Conservation (phyloP, 345 rosid species). For the Carallia brachiata region DNA sequence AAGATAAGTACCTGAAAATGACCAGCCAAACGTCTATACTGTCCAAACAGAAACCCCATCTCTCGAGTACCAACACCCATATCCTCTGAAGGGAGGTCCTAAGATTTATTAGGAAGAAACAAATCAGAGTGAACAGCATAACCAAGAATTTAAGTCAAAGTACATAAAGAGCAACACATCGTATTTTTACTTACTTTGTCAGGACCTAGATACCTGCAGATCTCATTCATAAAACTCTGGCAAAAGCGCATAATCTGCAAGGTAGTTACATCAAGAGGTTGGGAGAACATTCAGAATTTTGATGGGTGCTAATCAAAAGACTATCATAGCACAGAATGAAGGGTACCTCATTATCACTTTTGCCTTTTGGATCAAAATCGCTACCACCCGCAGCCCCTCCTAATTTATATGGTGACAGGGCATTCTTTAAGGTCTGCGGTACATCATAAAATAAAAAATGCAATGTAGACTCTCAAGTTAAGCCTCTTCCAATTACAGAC, state of each 20-base stretch:
- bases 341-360: slow-evolving; percentile 91
- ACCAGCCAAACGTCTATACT: slow-evolving; percentile 90
- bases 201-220: slow-evolving; percentile 82
- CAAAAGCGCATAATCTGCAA: slow-evolving; percentile 96
- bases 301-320: slow-evolving; percentile 14
- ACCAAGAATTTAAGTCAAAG: slow-evolving; percentile 11
- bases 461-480: not conserved
- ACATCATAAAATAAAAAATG: not conserved
- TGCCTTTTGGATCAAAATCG: slow-evolving; percentile 98
- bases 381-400: slow-evolving; percentile 99
- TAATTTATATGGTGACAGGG: slow-evolving; percentile 88
- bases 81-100: slow-evolving; percentile 99
- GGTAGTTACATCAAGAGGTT: slow-evolving; percentile 28
- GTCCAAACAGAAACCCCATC: slow-evolving; percentile 98
- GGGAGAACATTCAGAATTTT: slow-evolving; percentile 25
- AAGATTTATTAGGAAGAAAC: slow-evolving; percentile 9
- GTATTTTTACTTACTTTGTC: slow-evolving; percentile 62
- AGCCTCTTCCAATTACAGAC: not conserved
- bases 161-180: slow-evolving; percentile 3
- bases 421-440: slow-evolving; percentile 87
- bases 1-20: slow-evolving; percentile 77
- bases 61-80: slow-evolving; percentile 98
- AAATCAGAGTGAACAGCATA: slow-evolving; percentile 7
- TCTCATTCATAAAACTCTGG: slow-evolving; percentile 98
- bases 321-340: slow-evolving; percentile 14